A percentile compares a stretch with the other conserved stretches of the same genome.
phyloP scores from a whole-genome alignment of 2,329 filamentous ascomycete species.

The Phialophora chinensis region DNA sequence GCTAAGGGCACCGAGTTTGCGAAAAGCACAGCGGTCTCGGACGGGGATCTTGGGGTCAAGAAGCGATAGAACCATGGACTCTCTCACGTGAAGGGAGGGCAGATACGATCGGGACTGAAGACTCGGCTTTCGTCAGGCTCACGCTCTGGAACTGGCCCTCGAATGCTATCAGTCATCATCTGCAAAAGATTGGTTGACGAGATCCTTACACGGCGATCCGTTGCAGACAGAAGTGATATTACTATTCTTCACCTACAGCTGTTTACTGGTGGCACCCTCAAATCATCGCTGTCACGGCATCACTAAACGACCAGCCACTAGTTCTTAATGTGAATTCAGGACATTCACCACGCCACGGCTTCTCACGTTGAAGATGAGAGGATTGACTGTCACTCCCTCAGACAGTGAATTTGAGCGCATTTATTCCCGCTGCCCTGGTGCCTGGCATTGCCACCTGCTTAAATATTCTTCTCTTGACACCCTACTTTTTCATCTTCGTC shows the following conservation, averaged over 20 bases:
- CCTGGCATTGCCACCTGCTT: background rate
- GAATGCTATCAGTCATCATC: background rate
- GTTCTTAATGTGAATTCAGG: background rate
- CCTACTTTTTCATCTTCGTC: background rate
- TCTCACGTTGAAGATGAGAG: background rate
- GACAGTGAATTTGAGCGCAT: background rate
- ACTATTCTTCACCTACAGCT: background rate
- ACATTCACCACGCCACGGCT: background rate
- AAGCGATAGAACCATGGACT: conserved; percentile 19
- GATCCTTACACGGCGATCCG: background rate
- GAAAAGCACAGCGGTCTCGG: conserved; percentile 27
- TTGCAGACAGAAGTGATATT: background rate
- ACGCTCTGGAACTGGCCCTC: background rate
- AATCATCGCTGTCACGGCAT: background rate
- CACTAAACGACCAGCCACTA: background rate
- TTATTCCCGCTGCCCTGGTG: background rate
- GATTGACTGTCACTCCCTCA: background rate
- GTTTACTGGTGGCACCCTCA: background rate
- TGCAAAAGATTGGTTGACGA: background rate
- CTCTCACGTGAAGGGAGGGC: background rate
- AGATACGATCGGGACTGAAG: background rate
- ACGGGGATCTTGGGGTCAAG: conserved; percentile 18
- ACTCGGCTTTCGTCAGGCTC: background rate
- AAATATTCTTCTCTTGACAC: background rate
- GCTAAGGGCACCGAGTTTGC: conserved; percentile 2